Evolutionary conservation across 371 early-diverging fungal genomes (phyloP).

Genomic region (Rhizopus arrhizus): DNA sequence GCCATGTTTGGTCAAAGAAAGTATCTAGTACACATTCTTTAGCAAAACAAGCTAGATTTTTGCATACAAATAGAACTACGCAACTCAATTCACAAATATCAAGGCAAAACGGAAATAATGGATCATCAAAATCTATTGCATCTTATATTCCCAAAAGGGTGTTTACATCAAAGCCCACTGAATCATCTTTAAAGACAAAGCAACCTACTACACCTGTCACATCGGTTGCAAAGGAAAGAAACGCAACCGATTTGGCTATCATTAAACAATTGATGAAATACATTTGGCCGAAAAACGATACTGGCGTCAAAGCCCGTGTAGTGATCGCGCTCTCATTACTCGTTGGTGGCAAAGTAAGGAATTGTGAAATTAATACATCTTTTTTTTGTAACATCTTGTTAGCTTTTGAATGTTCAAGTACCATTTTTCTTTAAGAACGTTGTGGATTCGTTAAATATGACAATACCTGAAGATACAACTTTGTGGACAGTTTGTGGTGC

Average conservation of each 20-base stretch:
- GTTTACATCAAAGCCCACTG: slow-evolving; percentile 6
- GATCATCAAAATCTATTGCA: neutral
- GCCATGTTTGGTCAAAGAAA: neutral
- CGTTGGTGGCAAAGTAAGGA: slow-evolving; percentile 69
- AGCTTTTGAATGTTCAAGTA: slow-evolving; percentile 90
- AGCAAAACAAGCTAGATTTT: neutral
- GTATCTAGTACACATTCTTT: neutral
- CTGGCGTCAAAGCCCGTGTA: slow-evolving; percentile 82
- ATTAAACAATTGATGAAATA: slow-evolving; percentile 79
- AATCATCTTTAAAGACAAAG: neutral
- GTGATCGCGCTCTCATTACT: slow-evolving; percentile 80
- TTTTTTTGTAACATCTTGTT: slow-evolving; percentile 15
- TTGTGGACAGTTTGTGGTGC: slow-evolving; percentile 81
- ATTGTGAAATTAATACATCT: neutral
- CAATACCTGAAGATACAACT: slow-evolving; percentile 60
- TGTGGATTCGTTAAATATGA: slow-evolving; percentile 73
- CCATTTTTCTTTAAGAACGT: slow-evolving; percentile 92
- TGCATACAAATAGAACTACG: neutral
- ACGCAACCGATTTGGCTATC: slow-evolving; percentile 69
- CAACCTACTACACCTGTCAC: neutral
- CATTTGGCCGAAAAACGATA: slow-evolving; percentile 89
- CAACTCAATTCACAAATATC: neutral
- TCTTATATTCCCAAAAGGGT: slow-evolving; percentile 18
- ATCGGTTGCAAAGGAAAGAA: slow-evolving; percentile 26
- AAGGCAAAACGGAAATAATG: neutral